These are phyloP conservation scores for Pythium coloratum DNA, from an alignment of 352 stramenopile genomes.

Conservation along the genomic window DNA sequence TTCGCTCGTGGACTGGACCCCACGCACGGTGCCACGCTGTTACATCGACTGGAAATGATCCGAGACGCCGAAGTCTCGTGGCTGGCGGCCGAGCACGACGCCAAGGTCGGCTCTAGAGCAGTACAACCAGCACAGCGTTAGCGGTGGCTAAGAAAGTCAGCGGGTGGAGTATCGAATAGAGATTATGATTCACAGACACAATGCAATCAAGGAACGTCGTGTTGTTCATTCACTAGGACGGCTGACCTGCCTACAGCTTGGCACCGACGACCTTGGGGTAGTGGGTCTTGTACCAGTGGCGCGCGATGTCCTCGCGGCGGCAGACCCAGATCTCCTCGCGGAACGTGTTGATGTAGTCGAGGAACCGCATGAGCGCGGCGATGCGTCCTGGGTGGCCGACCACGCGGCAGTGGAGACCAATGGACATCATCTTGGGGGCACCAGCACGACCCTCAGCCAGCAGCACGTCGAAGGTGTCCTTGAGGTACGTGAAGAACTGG, in stretches of 20 bases:
- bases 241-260: conserved; percentile 43
- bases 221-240: neutral
- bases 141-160: too few species aligned
- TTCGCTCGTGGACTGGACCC: conserved; percentile 76
- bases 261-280: conserved; percentile 37
- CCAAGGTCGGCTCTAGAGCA: conserved; percentile 32
- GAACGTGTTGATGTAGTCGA: conserved; percentile 92
- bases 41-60: conserved; percentile 65
- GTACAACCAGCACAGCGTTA: conserved; percentile 8
- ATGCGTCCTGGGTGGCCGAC: conserved; percentile 89
- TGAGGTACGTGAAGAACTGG: conserved; percentile 94
- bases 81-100: conserved; percentile 56
- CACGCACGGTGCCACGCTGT: conserved; percentile 59
- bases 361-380: conserved; percentile 89
- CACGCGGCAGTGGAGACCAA: conserved; percentile 93
- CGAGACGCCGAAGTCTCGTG: conserved; percentile 70
- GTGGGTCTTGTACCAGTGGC: conserved; percentile 94
- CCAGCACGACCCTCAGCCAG: conserved; percentile 89
- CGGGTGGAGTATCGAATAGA: conserved; percentile 5
- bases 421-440: conserved; percentile 94
- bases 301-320: conserved; percentile 92
- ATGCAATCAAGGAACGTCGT: neutral
- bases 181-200: neutral
- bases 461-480: conserved; percentile 86
- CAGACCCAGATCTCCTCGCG: conserved; percentile 93